A percentile compares a stretch with the other conserved stretches of the same genome.
phyloP scores from a whole-genome alignment of 139 green algal species.

The Tetraselmis striata region DNA sequence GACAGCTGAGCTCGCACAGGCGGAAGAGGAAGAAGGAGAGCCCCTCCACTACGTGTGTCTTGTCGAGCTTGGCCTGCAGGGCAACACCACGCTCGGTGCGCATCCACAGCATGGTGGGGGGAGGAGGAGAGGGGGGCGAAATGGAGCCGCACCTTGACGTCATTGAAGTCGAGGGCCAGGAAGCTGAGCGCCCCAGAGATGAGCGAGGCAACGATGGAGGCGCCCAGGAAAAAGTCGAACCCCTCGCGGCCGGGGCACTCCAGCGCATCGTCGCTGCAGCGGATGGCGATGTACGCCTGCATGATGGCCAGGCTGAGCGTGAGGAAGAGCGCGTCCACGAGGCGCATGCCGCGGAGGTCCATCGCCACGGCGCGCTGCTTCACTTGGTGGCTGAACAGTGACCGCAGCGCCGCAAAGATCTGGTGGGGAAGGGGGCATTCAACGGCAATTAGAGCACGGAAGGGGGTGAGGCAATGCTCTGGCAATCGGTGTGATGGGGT shows the following conservation, averaged over 20 bases:
- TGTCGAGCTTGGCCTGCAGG: slow-evolving; percentile 1
- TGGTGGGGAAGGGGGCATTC: not conserved
- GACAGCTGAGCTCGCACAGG: slow-evolving; percentile 3
- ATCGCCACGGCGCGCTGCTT: slow-evolving; percentile 18
- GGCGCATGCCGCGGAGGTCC: slow-evolving; percentile 28
- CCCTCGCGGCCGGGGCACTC: not conserved
- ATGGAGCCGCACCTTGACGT: slow-evolving; percentile 6
- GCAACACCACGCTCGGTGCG: no score
- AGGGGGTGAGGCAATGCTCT: no score
- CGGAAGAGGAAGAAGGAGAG: slow-evolving; percentile 11
- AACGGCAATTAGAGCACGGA: no score
- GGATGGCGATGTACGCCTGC: slow-evolving; percentile 4
- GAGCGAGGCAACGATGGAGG: slow-evolving; percentile 12
- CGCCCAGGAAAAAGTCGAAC: slow-evolving; percentile 10
- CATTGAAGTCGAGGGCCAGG: slow-evolving; percentile 15
- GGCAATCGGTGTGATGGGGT: no score
- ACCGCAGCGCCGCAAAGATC: not conserved
- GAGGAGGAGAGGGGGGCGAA: no score
- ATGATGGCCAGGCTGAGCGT: slow-evolving; percentile 15
- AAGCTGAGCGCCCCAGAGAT: slow-evolving; percentile 3
- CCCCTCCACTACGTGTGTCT: slow-evolving; percentile 7
- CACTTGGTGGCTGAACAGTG: not conserved
- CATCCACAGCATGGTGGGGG: no score
- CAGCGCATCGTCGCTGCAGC: not conserved
- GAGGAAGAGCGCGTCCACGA: slow-evolving; percentile 28